Evolutionary conservation across 331 rosid genomes (phyloP).

Genomic region (Telfairia occidentalis): DNA sequence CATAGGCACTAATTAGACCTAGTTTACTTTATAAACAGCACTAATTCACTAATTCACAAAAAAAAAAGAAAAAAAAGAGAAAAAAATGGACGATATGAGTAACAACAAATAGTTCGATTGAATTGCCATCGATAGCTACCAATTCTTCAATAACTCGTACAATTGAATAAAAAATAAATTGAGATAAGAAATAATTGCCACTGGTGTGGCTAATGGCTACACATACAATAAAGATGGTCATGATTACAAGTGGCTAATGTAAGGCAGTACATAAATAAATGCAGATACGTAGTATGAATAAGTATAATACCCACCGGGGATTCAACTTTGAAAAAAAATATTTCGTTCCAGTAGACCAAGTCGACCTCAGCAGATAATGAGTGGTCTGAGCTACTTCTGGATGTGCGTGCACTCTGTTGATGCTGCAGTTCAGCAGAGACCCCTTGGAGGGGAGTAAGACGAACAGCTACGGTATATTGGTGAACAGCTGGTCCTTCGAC

Average conservation of each 20-base stretch:
- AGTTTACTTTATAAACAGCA: neutral
- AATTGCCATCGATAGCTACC: neutral
- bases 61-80: neutral
- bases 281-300: neutral
- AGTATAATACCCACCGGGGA: conserved; percentile 41
- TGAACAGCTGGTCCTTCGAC: conserved; percentile 48
- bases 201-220: neutral
- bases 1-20: neutral
- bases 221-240: neutral
- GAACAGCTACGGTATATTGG: conserved; percentile 64
- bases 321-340: conserved; percentile 90
- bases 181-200: neutral
- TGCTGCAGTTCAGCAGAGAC: conserved; percentile 29
- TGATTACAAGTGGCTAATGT: neutral
- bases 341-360: conserved; percentile 82
- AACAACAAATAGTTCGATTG: neutral
- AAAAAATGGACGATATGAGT: neutral
- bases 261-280: neutral
- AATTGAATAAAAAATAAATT: neutral
- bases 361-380: conserved; percentile 44
- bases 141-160: neutral
- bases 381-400: conserved; percentile 55
- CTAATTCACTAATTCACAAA: neutral
- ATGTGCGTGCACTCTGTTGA: conserved; percentile 83
- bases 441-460: conserved; percentile 48